phyloP scores from a whole-genome alignment of 225 moss, liverwort and hornwort species.

The Sphagnum contortum region DNA sequence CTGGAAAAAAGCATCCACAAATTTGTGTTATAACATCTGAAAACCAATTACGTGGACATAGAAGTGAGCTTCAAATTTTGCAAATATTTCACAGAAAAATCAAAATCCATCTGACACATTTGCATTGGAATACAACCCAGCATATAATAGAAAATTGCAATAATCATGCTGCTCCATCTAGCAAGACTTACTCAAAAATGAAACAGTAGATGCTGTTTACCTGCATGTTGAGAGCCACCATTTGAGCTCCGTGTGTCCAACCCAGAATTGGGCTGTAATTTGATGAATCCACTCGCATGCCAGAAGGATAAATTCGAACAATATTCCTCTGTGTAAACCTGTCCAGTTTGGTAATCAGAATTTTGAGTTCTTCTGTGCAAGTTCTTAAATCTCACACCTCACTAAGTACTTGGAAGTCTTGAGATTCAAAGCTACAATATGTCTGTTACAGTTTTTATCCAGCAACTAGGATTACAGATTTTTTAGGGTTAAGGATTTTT shows the following conservation, averaged over 20 bases:
- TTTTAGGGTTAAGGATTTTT: too few species aligned
- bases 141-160: too few species aligned
- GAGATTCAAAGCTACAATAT: neutral
- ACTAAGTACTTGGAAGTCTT: neutral
- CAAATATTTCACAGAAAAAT: too few species aligned
- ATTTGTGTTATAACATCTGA: neutral
- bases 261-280: slow-evolving; percentile 71
- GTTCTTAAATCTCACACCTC: neutral
- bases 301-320: slow-evolving; percentile 74
- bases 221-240: slow-evolving; percentile 98
- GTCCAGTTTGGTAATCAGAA: neutral
- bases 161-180: too few species aligned
- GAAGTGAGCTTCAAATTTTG: too few species aligned
- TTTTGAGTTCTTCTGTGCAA: neutral
- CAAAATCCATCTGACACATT: too few species aligned
- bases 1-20: slow-evolving; percentile 16
- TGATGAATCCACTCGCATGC: slow-evolving; percentile 76
- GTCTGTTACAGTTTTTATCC: neutral
- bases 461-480: too few species aligned
- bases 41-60: too few species aligned
- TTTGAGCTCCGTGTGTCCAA: slow-evolving; percentile 93
- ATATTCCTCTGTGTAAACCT: slow-evolving; percentile 82
- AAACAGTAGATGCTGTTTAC: slow-evolving; percentile 6
- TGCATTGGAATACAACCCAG: too few species aligned
- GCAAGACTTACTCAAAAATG: too few species aligned